These are phyloP conservation scores for Lichina pygmaea DNA, from an alignment of 495 filamentous ascomycete genomes.

Conservation along the genomic window DNA sequence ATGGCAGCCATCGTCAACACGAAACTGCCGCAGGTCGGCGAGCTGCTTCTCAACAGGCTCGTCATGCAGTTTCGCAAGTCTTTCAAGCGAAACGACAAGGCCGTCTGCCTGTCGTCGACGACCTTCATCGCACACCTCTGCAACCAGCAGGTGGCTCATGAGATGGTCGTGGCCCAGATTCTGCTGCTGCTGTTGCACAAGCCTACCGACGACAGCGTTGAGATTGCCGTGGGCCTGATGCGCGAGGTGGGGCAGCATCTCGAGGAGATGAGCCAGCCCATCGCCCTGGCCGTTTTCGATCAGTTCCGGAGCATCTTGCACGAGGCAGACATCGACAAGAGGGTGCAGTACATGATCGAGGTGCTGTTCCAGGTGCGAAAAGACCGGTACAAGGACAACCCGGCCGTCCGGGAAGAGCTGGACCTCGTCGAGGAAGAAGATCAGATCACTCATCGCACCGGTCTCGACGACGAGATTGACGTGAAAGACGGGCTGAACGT, in stretches of 20 bases:
- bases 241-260: conserved; percentile 79
- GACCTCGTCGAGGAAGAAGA: conserved; percentile 94
- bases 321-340: conserved; percentile 85
- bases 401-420: conserved; percentile 68
- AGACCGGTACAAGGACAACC: conserved; percentile 88
- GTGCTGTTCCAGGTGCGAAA: conserved; percentile 92
- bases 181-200: conserved; percentile 69
- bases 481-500: conserved; percentile 70
- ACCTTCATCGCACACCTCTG: conserved; percentile 86
- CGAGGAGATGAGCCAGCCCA: conserved; percentile 72
- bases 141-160: conserved; percentile 87
- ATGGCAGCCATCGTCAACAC: conserved; percentile 95
- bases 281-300: conserved; percentile 75
- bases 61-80: conserved; percentile 86
- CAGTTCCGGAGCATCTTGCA: conserved; percentile 87
- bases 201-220: conserved; percentile 91
- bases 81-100: conserved; percentile 91
- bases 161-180: conserved; percentile 78
- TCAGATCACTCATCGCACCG: conserved; percentile 69
- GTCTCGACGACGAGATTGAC: conserved; percentile 57
- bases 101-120: conserved; percentile 68
- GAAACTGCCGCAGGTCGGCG: conserved; percentile 81
- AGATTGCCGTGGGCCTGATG: conserved; percentile 83
- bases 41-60: conserved; percentile 63
- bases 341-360: conserved; percentile 96